Evolutionary conservation across 192 early-diverging fungal genomes (phyloP), one percentile per base, ranked within the genome.

Genomic region (Obelidium mucronatum): DNA sequence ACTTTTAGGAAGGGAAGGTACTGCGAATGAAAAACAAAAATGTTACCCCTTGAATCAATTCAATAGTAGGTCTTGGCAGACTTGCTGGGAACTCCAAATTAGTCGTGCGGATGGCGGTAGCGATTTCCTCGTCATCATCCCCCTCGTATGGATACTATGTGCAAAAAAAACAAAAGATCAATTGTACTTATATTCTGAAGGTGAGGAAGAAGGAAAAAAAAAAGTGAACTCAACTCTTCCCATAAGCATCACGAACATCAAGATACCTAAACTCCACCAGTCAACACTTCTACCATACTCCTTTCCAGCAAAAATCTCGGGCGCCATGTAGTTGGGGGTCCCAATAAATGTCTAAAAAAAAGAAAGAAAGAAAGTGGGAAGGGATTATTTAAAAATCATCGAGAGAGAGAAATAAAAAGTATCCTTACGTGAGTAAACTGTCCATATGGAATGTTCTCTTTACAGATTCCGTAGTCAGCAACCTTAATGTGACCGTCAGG

Each of bases 281-380:
- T 99, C 97, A 2, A 98, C 96, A 2, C 95, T 94, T n/a, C 93
- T 87, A 33, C 92, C 94, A 79, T 99, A 99, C 56, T 91, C 91
- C 78, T 93, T 90, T 8, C 36, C 19, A 71, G 92, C 85, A 37
- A 99, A 84, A 55, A 99, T 94, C 80, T 99, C 97, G 40, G 97
- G 97, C 1, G 97, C 96, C 96, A 99, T 99, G 78, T 96, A 99
- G 78, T 99, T 96, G 19, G 96, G 95, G 19, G 96, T 98, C 22
- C 84, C 84, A 67, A 82, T 85, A 78, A 81, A 88, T 30, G 86
- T 84, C 15, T 80, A 30, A 17, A 1, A 11, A 26, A 48, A 34
- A n/a, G 8, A 40, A 40, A 28, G 36, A 34, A n/a, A 64, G 35
- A n/a, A 64, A 64, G 8, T 58, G 5, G 30, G 8, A 8, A 58